Percentiles rank a stretch among this genome's conserved stretches.
Evolutionary conservation across 805 yeast species (phyloP).

Genomic region (Jamesozyma gamospora): DNA sequence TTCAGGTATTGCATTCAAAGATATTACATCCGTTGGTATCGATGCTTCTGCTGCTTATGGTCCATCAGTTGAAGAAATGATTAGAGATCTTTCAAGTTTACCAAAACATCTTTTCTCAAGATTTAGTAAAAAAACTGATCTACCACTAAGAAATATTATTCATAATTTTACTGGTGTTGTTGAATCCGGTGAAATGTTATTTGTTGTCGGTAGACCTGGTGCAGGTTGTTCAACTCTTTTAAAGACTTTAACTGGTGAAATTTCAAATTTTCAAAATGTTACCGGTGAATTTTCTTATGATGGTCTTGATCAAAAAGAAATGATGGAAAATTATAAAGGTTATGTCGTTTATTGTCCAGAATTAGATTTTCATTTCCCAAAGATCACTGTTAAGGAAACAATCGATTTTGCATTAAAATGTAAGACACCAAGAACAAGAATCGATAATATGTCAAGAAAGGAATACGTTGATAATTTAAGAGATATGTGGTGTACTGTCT

Average conservation of each 20-base stretch:
- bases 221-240: conserved; percentile 54
- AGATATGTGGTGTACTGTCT: conserved; percentile 35
- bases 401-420: conserved; percentile 40
- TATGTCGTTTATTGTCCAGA: conserved; percentile 46
- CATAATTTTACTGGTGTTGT: conserved; percentile 35
- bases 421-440: conserved; percentile 38
- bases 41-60: conserved; percentile 47
- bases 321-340: conserved; percentile 38
- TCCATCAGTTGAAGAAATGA: conserved; percentile 37
- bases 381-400: conserved; percentile 42
- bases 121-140: conserved; percentile 26
- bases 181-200: conserved; percentile 43
- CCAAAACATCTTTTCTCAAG: conserved; percentile 18
- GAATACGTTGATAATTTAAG: conserved; percentile 33
- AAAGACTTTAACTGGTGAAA: conserved; percentile 39
- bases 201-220: conserved; percentile 50
- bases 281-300: conserved; percentile 38
- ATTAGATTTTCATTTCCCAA: conserved; percentile 42
- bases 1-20: conserved; percentile 42
- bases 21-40: conserved; percentile 37
- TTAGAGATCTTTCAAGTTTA: conserved; percentile 26
- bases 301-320: conserved; percentile 38
- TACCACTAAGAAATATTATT: conserved; percentile 32
- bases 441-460: conserved; percentile 33
- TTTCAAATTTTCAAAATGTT: conserved; percentile 29